Conservation (phyloP, 2,329 filamentous ascomycete genomes). For the Venturia aucupariae region DNA sequence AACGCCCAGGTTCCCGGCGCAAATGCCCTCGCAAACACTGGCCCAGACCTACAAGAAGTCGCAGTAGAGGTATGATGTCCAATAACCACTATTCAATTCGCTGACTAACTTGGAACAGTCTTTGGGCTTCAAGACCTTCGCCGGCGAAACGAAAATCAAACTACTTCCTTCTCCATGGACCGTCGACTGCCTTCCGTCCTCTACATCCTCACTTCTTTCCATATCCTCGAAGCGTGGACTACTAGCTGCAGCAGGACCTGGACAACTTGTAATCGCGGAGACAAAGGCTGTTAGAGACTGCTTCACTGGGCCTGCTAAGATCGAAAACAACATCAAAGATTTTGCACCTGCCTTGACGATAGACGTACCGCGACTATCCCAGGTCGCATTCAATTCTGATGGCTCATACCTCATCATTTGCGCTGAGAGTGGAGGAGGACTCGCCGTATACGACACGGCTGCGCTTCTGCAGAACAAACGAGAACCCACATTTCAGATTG, state of each 20-base stretch:
- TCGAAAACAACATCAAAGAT: constrained; percentile 55
- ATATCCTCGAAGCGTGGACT: constrained; percentile 73
- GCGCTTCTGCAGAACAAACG: constrained; percentile 56
- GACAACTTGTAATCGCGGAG: constrained; percentile 64
- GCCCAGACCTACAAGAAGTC: constrained; percentile 9
- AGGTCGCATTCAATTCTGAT: constrained; percentile 84
- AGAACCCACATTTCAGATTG: constrained; percentile 63
- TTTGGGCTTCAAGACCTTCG: constrained; percentile 72
- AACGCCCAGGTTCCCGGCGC: constrained; percentile 33
- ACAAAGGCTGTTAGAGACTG: constrained; percentile 71
- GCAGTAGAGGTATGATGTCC: constrained; percentile 4
- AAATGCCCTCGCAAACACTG: constrained; percentile 20
- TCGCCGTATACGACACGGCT: constrained; percentile 74
- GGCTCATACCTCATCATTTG: constrained; percentile 77
- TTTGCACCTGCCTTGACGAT: constrained; percentile 70
- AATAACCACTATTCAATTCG: background rate
- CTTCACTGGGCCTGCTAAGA: constrained; percentile 49
- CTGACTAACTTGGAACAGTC: constrained; percentile 32
- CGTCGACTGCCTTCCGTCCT: constrained; percentile 54
- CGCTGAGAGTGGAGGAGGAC: constrained; percentile 68
- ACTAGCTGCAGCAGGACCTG: constrained; percentile 78
- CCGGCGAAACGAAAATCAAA: constrained; percentile 73
- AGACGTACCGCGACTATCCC: constrained; percentile 68
- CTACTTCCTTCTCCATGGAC: constrained; percentile 72
- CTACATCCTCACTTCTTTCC: constrained; percentile 73